Evolutionary conservation across 176 grass and related monocot species (phyloP).

Genomic region (Eleusine indica): DNA sequence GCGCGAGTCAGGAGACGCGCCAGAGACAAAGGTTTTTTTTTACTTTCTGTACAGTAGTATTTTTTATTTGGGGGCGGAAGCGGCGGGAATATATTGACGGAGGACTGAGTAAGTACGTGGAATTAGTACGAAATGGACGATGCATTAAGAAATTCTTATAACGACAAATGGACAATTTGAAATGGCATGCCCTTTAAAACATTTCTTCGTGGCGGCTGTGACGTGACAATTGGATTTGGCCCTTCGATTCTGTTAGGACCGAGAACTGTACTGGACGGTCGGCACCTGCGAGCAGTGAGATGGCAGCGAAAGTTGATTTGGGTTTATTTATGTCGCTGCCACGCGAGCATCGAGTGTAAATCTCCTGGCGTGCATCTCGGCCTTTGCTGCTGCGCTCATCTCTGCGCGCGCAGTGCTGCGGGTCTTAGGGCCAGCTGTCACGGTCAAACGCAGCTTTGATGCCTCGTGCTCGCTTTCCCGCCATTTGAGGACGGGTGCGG

Average conservation of each 20-base stretch:
- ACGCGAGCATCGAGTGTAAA: neutral
- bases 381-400: slow-evolving; percentile 8
- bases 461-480: slow-evolving; percentile 42
- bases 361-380: slow-evolving; percentile 19
- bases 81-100: neutral
- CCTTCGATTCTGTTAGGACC: neutral
- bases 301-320: neutral
- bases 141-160: neutral
- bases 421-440: slow-evolving; percentile 35
- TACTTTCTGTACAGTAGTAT: too few species aligned
- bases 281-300: neutral
- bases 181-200: too few species aligned
- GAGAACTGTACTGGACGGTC: neutral
- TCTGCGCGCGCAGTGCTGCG: neutral
- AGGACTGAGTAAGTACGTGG: neutral
- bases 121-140: neutral
- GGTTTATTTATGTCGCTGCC: neutral
- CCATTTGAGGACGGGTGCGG: neutral
- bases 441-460: slow-evolving; percentile 42
- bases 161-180: neutral
- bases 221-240: neutral
- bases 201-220: neutral
- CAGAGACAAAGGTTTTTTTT: neutral
- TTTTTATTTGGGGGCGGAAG: too few species aligned
- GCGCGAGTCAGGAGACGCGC: slow-evolving; percentile 9